Conservation (phyloP, 2,329 filamentous ascomycete species). For the Penicillium janthinellum region DNA sequence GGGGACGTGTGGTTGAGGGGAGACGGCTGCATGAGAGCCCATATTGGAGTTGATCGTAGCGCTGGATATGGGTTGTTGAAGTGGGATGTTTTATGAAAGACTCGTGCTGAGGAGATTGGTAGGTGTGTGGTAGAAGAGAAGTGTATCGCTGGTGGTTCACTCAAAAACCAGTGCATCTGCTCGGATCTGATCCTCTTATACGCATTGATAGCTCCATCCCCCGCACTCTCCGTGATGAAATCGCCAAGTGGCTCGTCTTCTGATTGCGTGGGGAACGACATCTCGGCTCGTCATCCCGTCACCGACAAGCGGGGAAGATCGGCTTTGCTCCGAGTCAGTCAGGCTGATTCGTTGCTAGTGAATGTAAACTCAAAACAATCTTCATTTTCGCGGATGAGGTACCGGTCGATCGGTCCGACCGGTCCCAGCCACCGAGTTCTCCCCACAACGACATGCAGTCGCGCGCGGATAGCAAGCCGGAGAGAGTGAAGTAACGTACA, state of each 20-base stretch:
- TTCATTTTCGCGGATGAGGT: not conserved
- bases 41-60: not conserved
- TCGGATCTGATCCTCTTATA: not conserved
- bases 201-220: not conserved
- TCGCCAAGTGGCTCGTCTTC: not conserved
- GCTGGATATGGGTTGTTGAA: not conserved
- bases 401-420: not conserved
- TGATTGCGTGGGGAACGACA: not conserved
- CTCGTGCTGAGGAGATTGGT: not conserved
- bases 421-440: too few relatives aligned
- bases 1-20: conserved; percentile 24
- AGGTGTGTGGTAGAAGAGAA: not conserved
- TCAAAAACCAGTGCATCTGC: not conserved
- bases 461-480: too few relatives aligned
- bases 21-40: conserved; percentile 14
- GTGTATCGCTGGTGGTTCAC: not conserved
- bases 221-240: not conserved
- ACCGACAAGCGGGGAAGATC: not conserved
- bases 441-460: too few relatives aligned
- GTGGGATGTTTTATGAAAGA: too few relatives aligned
- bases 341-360: not conserved
- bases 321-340: not conserved
- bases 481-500: too few relatives aligned
- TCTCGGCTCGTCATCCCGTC: not conserved
- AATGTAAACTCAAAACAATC: not conserved